Conservation (phyloP, 306 rosid genomes). For the Parietaria judaica region DNA sequence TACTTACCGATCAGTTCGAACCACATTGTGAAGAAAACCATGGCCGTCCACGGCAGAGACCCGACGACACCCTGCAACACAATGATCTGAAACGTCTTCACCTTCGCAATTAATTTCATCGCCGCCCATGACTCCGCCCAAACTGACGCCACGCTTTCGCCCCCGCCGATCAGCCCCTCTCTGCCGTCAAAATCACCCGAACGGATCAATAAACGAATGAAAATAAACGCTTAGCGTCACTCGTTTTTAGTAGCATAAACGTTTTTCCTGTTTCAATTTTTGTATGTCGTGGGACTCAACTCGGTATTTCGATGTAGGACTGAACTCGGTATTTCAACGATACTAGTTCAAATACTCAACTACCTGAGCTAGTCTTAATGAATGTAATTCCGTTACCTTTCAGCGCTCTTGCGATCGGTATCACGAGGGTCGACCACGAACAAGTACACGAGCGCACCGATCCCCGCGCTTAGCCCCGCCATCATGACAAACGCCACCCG, state of each 20-base stretch:
- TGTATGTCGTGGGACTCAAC: no score
- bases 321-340: no score
- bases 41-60: conserved; percentile 99
- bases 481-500: conserved; percentile 70
- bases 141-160: conserved; percentile 40
- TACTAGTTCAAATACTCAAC: no score
- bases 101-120: conserved; percentile 66
- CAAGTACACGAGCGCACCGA: conserved; percentile 65
- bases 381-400: conserved; percentile 31
- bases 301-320: no score
- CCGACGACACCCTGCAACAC: conserved; percentile 90
- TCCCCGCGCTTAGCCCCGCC: conserved; percentile 72
- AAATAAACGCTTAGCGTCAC: no score
- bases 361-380: no score
- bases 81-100: conserved; percentile 75
- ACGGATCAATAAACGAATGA: background rate
- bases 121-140: conserved; percentile 78
- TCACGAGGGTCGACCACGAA: conserved; percentile 68
- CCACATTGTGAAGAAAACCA: conserved; percentile 99
- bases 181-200: conserved; percentile 27
- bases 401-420: conserved; percentile 24
- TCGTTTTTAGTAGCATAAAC: no score
- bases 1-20: conserved; percentile 80
- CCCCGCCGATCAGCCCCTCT: conserved; percentile 35
- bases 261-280: no score